Conservation (phyloP, 1,284 basidiomycete species). For the Erythrobasidium hasegawianum region DNA sequence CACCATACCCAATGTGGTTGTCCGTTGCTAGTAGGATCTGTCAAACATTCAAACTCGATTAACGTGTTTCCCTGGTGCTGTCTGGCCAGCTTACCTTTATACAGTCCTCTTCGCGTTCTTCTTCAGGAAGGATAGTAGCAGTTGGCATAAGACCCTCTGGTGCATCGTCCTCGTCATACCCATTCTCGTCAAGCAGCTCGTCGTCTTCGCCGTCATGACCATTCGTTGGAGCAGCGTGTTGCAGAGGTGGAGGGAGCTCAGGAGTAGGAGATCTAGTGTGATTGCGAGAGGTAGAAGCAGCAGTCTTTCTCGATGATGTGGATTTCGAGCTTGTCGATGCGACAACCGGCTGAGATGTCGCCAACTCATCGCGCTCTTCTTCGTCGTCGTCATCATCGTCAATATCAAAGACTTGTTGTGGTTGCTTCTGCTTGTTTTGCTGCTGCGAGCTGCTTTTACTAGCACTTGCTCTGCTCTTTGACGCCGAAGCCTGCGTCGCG, state of each 20-base stretch:
- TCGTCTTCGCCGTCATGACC: slow-evolving; percentile 1
- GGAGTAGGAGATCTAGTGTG: too few relatives aligned
- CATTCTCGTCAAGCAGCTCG: neutral
- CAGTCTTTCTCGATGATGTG: too few relatives aligned
- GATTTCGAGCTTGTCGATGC: too few relatives aligned
- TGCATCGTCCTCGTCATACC: neutral
- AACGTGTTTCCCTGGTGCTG: neutral
- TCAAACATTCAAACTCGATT: neutral
- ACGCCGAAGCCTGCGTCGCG: neutral
- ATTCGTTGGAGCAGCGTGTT: neutral
- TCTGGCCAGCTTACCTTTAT: slow-evolving; percentile 12
- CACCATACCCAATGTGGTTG: slow-evolving; percentile 92
- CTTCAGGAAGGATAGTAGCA: slow-evolving; percentile 19
- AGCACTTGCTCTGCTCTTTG: neutral
- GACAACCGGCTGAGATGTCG: neutral
- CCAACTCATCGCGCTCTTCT: neutral
- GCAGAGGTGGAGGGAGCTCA: slow-evolving; percentile 12
- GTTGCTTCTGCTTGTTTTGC: slow-evolving; percentile 12
- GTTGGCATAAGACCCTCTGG: slow-evolving; percentile 12
- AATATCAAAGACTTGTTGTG: neutral
- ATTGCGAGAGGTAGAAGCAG: too few relatives aligned
- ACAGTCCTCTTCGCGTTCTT: slow-evolving; percentile 29
- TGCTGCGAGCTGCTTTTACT: slow-evolving; percentile 3
- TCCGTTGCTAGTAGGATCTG: slow-evolving; percentile 84
- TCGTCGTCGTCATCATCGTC: slow-evolving; percentile 20